Base-by-base conservation (phyloP, 1,139 yeast species). In the Waltiozyma sp. region DNA sequence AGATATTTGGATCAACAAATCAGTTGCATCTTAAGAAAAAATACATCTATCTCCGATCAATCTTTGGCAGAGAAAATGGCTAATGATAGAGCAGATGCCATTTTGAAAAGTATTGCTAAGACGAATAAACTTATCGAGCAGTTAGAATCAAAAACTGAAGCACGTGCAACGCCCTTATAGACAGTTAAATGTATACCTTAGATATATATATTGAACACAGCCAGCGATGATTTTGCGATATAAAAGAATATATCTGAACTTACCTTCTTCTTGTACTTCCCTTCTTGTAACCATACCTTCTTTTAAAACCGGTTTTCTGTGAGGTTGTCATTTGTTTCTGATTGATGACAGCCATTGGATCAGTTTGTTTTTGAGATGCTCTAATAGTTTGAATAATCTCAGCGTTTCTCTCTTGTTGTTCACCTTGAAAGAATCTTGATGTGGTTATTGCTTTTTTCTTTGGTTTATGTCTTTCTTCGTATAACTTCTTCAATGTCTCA, bases 401-500 rank as follows among this genome's bases (percentile, higher is more conserved):
- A 11, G 38, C 18, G 14, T 46, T 48, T 19, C 45, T 48, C 14
- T 47, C 50, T 11, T 41, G 43, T 16, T 45, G 37, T 37, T 41
- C 42, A 38, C 43, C 36, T 16, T 43, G 37, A 47, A 53, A 52
- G 41, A 43, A 49, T 37, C 40, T 45, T 1, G 55, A 52, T 10
- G 37, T 49, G 2, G 40, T 40, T 2, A 46, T 51, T 36, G 42
- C 39, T 5, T 47, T 33, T 14, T 33, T 33, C 19, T 9, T 38
- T 10, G 41, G 28, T 15, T 38, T 41, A 18, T 28, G 40, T 31
- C 37, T 41, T 37, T 45, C 47, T 13, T 56, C 54, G 52, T 70
- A 58, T 56, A 80, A 57, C 26, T 61, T 64, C 6, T 59, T 61
- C 41, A 77, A 61, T 2, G 63, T 49, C 18, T 65, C 60, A 48